Conservation (phyloP, 106 monocot species). For the Dioscorea dumetorum region DNA sequence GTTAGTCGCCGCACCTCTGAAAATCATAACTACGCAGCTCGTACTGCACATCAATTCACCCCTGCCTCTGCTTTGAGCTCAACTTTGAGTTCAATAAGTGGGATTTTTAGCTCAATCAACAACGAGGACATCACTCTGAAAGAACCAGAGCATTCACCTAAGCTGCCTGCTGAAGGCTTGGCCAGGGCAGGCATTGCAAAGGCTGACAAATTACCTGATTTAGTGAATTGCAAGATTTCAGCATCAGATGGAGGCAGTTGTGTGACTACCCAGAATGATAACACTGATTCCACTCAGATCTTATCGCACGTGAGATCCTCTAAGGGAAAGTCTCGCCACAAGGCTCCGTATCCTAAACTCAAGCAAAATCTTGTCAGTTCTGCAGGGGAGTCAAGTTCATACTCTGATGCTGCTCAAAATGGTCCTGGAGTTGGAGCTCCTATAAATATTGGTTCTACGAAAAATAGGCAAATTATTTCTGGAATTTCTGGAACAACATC, state of each 20-base stretch:
- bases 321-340: conserved; percentile 28
- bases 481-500: conserved; percentile 11
- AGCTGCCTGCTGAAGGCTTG: conserved; percentile 20
- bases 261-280: conserved; percentile 10
- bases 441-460: conserved; percentile 13
- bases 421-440: conserved; percentile 1
- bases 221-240: conserved; percentile 24
- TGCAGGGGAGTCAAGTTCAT: conserved; percentile 12
- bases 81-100: conserved; percentile 14
- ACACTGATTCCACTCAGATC: conserved; percentile 13
- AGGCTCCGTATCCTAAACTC: conserved; percentile 12
- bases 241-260: conserved; percentile 11
- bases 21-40: neutral
- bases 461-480: conserved; percentile 25
- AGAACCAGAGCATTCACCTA: conserved; percentile 20
- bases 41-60: conserved; percentile 16
- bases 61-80: conserved; percentile 6
- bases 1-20: conserved; percentile 16
- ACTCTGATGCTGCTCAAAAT: conserved; percentile 11
- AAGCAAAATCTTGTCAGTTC: conserved; percentile 13
- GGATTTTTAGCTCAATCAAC: conserved; percentile 1
- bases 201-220: conserved; percentile 28
- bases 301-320: conserved; percentile 19
- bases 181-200: conserved; percentile 26
- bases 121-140: conserved; percentile 10